Base-by-base conservation (phyloP, 2,329 filamentous ascomycete genomes). In the Leptographium flavum region DNA sequence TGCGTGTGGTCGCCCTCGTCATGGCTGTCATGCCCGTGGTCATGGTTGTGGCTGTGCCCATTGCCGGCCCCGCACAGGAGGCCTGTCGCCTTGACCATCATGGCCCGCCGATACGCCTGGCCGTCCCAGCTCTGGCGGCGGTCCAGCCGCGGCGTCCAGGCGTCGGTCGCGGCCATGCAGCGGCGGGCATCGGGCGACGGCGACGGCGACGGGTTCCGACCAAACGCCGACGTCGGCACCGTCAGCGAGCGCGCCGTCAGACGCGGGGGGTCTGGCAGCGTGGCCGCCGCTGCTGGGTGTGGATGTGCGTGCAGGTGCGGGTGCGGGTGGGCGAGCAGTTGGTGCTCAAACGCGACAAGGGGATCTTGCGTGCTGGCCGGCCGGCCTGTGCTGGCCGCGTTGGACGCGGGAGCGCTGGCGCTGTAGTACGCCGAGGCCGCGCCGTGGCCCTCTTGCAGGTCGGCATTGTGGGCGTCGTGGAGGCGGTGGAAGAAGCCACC, bases 61-160 rank as follows among this genome's bases (percentile, higher is more conserved):
- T 19, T 14, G 21, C 4, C 9, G 14, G 23, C 7, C 6, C 15
- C 28, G 28, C 11, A 15, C 0, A 31, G 14, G 17, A 51, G 40
- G 4, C 45, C 46, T 3, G 41, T 47, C 6, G 49, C 28, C 47
- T 48, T 45, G 36, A 44, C 36, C 48, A 50, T 50, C 58, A 71
- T 53, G 45, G 60, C 60, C 50, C 66, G 71, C 57, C 73, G 74
- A 57, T 65, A 65, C 55, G 74, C 73, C 58, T 78, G 68, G 31
- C 63, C 61, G 54, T 62, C 67, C 63, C 68, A 77, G 59, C 70
- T 73, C 56, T 69, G 68, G 39, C 70, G 66, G 10, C 67, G 63
- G 51, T 64, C 58, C 44, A 65, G 52, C 17, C 55, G 52, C 8
- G 73, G 73, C 52, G 64, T 64, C 73, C 73, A 76, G n/a, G 54